These are phyloP conservation scores for Coemansia sp. DNA, from an alignment of 192 early-diverging fungal genomes.

Conservation along the genomic window DNA sequence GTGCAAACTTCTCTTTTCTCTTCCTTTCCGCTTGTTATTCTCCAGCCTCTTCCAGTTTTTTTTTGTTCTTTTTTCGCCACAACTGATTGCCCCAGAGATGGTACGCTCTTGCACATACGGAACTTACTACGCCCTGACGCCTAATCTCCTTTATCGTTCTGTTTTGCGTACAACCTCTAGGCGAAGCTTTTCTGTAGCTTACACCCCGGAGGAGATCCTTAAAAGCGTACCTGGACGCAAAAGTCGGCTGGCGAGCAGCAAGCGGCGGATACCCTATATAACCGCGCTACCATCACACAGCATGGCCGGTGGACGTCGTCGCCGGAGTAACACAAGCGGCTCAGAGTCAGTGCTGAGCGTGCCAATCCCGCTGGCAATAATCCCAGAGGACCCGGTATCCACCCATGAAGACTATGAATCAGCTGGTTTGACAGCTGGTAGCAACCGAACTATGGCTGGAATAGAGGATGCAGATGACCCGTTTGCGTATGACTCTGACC, in stretches of 20 bases:
- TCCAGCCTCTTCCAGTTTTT: not conserved
- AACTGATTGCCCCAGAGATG: not conserved
- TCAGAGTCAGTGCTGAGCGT: conserved; percentile 8
- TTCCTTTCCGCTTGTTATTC: not conserved
- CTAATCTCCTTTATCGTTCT: not conserved
- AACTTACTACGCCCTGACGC: not conserved
- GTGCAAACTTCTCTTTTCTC: not conserved
- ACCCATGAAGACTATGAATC: not conserved
- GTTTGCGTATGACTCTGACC: conserved; percentile 55
- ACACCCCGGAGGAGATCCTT: not conserved
- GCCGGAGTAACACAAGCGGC: conserved; percentile 18
- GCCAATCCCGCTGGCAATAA: not conserved
- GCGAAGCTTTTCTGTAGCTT: not conserved
- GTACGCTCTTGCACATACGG: not conserved
- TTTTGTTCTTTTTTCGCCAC: not conserved
- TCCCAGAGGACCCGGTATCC: conserved; percentile 13
- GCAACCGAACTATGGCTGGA: not conserved
- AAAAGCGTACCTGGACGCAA: not conserved
- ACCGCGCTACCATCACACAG: not conserved
- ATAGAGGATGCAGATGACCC: conserved; percentile 41
- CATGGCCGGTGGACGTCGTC: conserved; percentile 33
- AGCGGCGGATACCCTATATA: conserved; percentile 1
- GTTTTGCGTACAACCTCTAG: not conserved
- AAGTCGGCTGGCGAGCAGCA: not conserved
- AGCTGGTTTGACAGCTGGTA: not conserved